phyloP scores from a whole-genome alignment of 169 alveolate genomes.

The Cryptosporidium muris region DNA sequence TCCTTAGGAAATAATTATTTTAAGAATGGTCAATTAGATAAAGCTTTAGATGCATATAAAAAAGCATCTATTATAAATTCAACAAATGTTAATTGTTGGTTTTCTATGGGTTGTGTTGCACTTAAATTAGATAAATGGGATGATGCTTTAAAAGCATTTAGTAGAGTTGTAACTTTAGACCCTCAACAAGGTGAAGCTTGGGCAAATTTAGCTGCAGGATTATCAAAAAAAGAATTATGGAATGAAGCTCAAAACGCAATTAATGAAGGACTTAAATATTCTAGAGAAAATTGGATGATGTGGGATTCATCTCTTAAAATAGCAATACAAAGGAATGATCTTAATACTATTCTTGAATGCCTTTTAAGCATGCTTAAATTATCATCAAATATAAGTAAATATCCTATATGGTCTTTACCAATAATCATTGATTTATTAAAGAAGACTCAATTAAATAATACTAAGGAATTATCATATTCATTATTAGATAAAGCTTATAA shows the following conservation, averaged over 20 bases:
- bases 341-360: slow-evolving; percentile 46
- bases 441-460: slow-evolving; percentile 4
- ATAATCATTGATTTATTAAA: slow-evolving; percentile 36
- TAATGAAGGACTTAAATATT: slow-evolving; percentile 84
- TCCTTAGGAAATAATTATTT: slow-evolving; percentile 81
- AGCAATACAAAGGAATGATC: slow-evolving; percentile 70
- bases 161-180: slow-evolving; percentile 84
- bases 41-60: slow-evolving; percentile 83
- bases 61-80: slow-evolving; percentile 84
- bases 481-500: slow-evolving; percentile 24
- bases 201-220: slow-evolving; percentile 91
- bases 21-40: slow-evolving; percentile 73
- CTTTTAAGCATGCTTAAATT: slow-evolving; percentile 21
- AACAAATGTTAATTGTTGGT: slow-evolving; percentile 87
- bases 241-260: slow-evolving; percentile 86
- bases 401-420: slow-evolving; percentile 68
- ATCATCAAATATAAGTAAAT: slow-evolving; percentile 26
- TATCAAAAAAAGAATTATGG: slow-evolving; percentile 80
- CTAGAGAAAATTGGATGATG: slow-evolving; percentile 87
- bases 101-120: slow-evolving; percentile 87
- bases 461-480: slow-evolving; percentile 33
- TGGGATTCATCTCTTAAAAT: slow-evolving; percentile 84
- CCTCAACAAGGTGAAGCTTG: slow-evolving; percentile 90
- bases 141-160: slow-evolving; percentile 83
- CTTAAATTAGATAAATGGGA: slow-evolving; percentile 80